Evolutionary conservation across 192 early-diverging fungal genomes (phyloP).

Genomic region (Phlyctochytrium bullatum): DNA sequence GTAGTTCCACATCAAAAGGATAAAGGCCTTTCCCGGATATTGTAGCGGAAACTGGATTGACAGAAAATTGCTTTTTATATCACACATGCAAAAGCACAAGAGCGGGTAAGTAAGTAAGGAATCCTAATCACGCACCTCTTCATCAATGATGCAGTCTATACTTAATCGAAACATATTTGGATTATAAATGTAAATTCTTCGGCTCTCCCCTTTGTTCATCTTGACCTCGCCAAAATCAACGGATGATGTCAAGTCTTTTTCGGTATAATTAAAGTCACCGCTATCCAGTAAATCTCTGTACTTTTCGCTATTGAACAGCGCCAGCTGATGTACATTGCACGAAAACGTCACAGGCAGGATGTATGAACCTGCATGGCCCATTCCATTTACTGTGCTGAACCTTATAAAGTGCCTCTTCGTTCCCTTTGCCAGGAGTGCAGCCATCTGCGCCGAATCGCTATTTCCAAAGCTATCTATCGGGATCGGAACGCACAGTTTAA

Average conservation of each 20-base stretch:
- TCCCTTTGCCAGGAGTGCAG: conserved; percentile 13
- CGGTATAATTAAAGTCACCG: conserved; percentile 21
- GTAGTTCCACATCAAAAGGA: conserved; percentile 35
- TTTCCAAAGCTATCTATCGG: conserved; percentile 13
- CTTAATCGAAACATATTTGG: conserved; percentile 38
- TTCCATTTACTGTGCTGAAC: conserved; percentile 29
- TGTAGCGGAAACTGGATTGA: conserved; percentile 9
- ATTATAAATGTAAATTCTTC: conserved; percentile 37
- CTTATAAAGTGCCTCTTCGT: conserved; percentile 19
- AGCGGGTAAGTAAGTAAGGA: conserved; percentile 5
- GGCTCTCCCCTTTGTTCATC: conserved; percentile 33
- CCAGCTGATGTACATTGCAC: conserved; percentile 22
- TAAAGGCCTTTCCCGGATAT: conserved; percentile 25
- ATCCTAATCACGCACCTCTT: conserved; percentile 25
- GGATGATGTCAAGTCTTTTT: conserved; percentile 24
- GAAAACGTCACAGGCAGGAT: conserved; percentile 33
- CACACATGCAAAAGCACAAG: conserved; percentile 3
- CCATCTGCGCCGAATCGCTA: conserved; percentile 19
- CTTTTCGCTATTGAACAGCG: conserved; percentile 18
- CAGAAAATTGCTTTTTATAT: conserved; percentile 18
- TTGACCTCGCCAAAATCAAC: conserved; percentile 47
- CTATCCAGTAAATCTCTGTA: conserved; percentile 13
- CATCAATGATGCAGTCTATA: conserved; percentile 17
- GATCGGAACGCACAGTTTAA: conserved; percentile 24
- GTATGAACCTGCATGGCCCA: conserved; percentile 19